These are phyloP conservation scores for Pichia paraexigua DNA, from an alignment of 805 yeast genomes.

Conservation along the genomic window DNA sequence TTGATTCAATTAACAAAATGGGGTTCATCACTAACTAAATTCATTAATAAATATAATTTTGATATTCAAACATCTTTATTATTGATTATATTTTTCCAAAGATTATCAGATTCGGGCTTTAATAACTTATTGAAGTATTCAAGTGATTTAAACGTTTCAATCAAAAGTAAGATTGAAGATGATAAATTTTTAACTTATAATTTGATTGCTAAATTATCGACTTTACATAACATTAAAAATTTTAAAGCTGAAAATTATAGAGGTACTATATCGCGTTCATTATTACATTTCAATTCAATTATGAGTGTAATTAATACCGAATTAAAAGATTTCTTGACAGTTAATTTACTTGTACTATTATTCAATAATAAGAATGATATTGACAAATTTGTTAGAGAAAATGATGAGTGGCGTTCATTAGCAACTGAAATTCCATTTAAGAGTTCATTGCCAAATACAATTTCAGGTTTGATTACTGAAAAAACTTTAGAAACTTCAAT, in stretches of 20 bases:
- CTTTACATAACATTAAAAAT: constrained; percentile 24
- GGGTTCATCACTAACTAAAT: constrained; percentile 38
- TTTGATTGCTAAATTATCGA: not conserved
- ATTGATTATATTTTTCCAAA: constrained; percentile 36
- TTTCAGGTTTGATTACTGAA: constrained; percentile 54
- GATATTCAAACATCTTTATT: constrained; percentile 25
- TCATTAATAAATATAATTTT: not conserved
- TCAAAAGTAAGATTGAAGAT: not conserved
- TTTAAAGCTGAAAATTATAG: constrained; percentile 45
- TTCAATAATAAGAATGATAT: constrained; percentile 43
- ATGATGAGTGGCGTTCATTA: constrained; percentile 51
- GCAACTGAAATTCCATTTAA: constrained; percentile 56
- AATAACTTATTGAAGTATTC: constrained; percentile 32
- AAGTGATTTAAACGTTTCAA: not conserved
- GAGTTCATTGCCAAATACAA: constrained; percentile 46
- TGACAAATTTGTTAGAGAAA: constrained; percentile 38
- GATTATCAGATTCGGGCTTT: constrained; percentile 32
- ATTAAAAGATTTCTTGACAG: constrained; percentile 48
- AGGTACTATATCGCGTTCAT: constrained; percentile 63
- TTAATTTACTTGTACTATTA: constrained; percentile 41
- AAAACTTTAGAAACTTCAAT: constrained; percentile 30
- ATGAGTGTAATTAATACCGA: constrained; percentile 43
- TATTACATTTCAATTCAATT: constrained; percentile 61
- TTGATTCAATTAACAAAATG: constrained; percentile 34
- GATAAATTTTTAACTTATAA: not conserved